Percentiles rank a stretch among this genome's conserved stretches.
Evolutionary conservation across 2,329 filamentous ascomycete genomes (phyloP).

Genomic region (Fusarium nisikadoi): DNA sequence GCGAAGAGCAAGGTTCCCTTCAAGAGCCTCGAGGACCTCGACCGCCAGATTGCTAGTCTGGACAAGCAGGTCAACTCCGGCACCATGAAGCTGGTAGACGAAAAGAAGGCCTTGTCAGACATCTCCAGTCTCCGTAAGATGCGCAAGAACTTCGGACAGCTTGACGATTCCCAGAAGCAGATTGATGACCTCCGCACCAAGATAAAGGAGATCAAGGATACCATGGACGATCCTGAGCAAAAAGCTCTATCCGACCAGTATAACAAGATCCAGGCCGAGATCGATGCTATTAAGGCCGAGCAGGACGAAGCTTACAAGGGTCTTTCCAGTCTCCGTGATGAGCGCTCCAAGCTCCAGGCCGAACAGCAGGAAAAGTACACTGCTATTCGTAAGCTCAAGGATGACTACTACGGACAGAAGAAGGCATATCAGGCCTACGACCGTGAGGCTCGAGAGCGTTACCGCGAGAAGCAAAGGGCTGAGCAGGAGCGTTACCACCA

Average conservation of each 20-base stretch:
- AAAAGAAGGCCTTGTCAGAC: slow-evolving; percentile 91
- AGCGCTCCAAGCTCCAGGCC: slow-evolving; percentile 83
- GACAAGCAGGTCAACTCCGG: slow-evolving; percentile 89
- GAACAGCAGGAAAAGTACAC: slow-evolving; percentile 89
- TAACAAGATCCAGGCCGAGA: slow-evolving; percentile 83
- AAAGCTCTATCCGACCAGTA: slow-evolving; percentile 90
- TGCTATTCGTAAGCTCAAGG: slow-evolving; percentile 87
- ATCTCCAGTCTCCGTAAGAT: slow-evolving; percentile 86
- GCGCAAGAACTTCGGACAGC: slow-evolving; percentile 88
- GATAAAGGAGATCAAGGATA: slow-evolving; percentile 89
- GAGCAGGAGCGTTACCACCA: slow-evolving; percentile 80
- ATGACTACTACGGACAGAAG: slow-evolving; percentile 84
- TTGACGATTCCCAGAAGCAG: slow-evolving; percentile 86
- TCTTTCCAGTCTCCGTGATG: slow-evolving; percentile 83
- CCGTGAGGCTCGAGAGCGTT: slow-evolving; percentile 80
- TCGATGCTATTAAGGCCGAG: slow-evolving; percentile 90
- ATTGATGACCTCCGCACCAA: slow-evolving; percentile 89
- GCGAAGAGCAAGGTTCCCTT: slow-evolving; percentile 83
- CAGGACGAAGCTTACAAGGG: slow-evolving; percentile 92
- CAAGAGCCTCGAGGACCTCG: slow-evolving; percentile 89
- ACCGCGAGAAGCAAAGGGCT: slow-evolving; percentile 80
- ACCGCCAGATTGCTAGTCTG: slow-evolving; percentile 81
- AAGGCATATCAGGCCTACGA: slow-evolving; percentile 88
- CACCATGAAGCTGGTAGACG: slow-evolving; percentile 94
- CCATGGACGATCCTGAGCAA: slow-evolving; percentile 89